Evolutionary conservation across 495 filamentous ascomycete species (phyloP).

Genomic region (Patellaria atrata): DNA sequence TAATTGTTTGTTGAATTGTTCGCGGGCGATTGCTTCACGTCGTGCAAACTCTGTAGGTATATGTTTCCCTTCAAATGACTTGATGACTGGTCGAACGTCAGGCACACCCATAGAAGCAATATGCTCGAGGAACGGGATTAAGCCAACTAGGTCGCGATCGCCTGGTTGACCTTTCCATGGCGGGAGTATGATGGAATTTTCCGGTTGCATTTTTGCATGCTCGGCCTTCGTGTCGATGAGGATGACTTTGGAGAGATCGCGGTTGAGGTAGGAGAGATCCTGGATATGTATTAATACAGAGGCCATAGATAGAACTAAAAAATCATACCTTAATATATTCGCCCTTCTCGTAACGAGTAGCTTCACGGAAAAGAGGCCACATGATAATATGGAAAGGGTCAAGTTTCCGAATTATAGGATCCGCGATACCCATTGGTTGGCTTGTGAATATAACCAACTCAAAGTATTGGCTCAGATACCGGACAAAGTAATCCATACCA

Average conservation of each 20-base stretch:
- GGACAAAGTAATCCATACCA: constrained; percentile 91
- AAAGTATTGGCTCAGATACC: constrained; percentile 93
- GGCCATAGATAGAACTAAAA: background rate
- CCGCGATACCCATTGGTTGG: constrained; percentile 63
- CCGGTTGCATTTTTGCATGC: constrained; percentile 73
- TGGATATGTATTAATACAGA: constrained; percentile 23
- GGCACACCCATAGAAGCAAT: constrained; percentile 80
- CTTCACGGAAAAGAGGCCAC: constrained; percentile 89
- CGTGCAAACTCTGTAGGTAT: constrained; percentile 81
- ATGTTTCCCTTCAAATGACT: constrained; percentile 70
- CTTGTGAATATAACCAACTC: constrained; percentile 92
- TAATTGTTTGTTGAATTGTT: constrained; percentile 62
- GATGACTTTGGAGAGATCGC: constrained; percentile 84
- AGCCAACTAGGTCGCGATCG: constrained; percentile 68
- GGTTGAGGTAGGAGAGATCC: constrained; percentile 94
- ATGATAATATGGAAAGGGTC: constrained; percentile 94
- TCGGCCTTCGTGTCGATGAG: constrained; percentile 72
- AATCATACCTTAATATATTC: constrained; percentile 92
- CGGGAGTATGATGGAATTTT: constrained; percentile 82
- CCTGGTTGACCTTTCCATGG: constrained; percentile 75
- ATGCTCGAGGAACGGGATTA: constrained; percentile 95
- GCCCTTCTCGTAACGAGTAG: constrained; percentile 85
- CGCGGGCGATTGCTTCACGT: constrained; percentile 71
- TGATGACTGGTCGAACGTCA: constrained; percentile 72
- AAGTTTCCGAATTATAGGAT: constrained; percentile 79